Evolutionary conservation across 768 basidiomycete genomes (phyloP), one percentile per base, ranked within the genome.

Genomic region (Ramaria rubella): DNA sequence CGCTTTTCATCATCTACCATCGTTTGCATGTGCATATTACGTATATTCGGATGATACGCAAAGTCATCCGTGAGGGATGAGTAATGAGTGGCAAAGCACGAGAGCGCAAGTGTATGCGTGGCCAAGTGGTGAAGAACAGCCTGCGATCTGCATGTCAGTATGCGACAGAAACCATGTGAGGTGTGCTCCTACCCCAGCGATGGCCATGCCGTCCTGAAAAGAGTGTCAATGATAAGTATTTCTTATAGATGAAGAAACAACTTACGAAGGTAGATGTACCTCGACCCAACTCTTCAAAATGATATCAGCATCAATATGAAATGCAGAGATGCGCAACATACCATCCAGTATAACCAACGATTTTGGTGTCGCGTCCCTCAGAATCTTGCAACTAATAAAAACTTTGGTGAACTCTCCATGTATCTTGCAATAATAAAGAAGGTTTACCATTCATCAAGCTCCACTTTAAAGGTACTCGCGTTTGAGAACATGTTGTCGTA

Each of bases 31-130:
- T 96, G 85, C 87, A 95, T 95, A 55, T 86, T 90, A 55, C 90
- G 78, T 62, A 98, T 89, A 64, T 94, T 96, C 1, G 90, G 88
- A 65, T 94, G 91, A 63, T 92, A 91, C 2, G 80, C 79, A 67
- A 88, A 97, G 67, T 98, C 95, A 63, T 96, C 91, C 7, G 95
- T 96, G 42, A 98, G 76, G 1, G 93, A 90, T 3, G 93, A 93
- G 62, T 98, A 99, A 70, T 99, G 96, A 0, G 96, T 99, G 33
- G 96, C 95, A 64, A 99, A 99, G 76, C 97, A 96, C 1, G 90
- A 87, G 26, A 98, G 73, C 11, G 94, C 86, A 4, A 96, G 74
- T 0, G 91, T 94, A 64, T 91, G 90, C 0, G 94, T 96, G 1
- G 96, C 92, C 15, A 99, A 79, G 66, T 95, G 84, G 68, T 99